Evolutionary conservation across 768 basidiomycete species (phyloP).

Genomic region (Lentinula boryana): DNA sequence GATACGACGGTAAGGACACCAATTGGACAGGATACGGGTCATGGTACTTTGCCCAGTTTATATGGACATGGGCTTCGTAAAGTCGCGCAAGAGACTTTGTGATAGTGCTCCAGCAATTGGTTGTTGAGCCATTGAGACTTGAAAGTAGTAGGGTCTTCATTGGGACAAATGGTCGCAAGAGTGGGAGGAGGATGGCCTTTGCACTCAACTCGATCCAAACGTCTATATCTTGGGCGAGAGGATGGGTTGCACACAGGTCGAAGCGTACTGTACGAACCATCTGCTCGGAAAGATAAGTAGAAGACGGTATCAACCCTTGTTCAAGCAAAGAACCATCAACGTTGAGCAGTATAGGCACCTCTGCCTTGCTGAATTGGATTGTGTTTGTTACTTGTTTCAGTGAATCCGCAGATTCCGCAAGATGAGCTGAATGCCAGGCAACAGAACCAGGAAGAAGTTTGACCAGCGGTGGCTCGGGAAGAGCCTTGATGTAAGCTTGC

Average conservation of each 20-base stretch:
- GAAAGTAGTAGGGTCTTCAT: neutral
- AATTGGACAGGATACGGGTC: neutral
- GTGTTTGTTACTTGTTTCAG: neutral
- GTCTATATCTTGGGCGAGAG: slow-evolving; percentile 1
- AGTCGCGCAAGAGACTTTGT: slow-evolving; percentile 4
- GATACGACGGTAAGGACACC: slow-evolving; percentile 3
- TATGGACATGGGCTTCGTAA: slow-evolving; percentile 5
- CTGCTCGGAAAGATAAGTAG: neutral
- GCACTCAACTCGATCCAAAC: slow-evolving; percentile 7
- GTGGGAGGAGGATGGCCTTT: slow-evolving; percentile 2
- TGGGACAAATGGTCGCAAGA: slow-evolving; percentile 1
- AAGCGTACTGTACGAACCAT: slow-evolving; percentile 1
- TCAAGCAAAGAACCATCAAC: neutral
- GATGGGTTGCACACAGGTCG: neutral
- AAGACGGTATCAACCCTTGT: neutral
- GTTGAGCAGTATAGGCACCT: slow-evolving; percentile 2
- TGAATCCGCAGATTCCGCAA: neutral
- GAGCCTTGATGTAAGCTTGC: neutral
- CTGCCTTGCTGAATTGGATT: neutral
- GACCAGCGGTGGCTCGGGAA: neutral
- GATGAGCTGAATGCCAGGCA: slow-evolving; percentile 5
- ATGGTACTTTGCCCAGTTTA: slow-evolving; percentile 7
- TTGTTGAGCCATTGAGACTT: neutral
- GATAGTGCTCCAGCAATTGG: neutral
- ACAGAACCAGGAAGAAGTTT: slow-evolving; percentile 4